Evolutionary conservation across 2,329 filamentous ascomycete genomes (phyloP), one percentile per base, ranked within the genome.

Genomic region (Elsinoe perseae): DNA sequence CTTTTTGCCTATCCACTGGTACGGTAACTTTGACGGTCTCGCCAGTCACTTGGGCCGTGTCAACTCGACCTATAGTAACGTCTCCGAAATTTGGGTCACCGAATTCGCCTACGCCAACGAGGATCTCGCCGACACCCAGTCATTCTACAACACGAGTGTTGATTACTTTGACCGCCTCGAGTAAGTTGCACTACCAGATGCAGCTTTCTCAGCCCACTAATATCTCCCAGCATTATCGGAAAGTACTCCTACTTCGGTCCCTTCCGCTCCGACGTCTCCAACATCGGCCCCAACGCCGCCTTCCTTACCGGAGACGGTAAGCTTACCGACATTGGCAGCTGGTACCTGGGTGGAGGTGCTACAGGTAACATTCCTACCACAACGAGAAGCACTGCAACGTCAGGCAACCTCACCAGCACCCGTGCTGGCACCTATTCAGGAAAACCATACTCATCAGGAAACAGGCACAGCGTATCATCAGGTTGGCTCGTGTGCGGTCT

Each of bases 191-290:
- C n/a, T n/a, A n/a, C n/a, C n/a, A n/a, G n/a, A 16, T 30, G 2
- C 23, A 4, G 18, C 9, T 34, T n/a, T 7, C 25, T 1, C 3
- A 25, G 9, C 23, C 16, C 30, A 34, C 52, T 54, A 14, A 56
- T 28, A 30, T 21, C 8, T 25, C 20, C 9, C 52, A 71, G 70
- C 12, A 83, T 78, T 56, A 75, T 90, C 14, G 81, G 77, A 1
- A 80, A 80, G 25, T 92, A 92, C 68, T 83, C 84, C 0, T 86
- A 86, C 69, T 93, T 90, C 64, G 87, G 86, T 44, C 79, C 84
- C 7, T 92, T 92, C 66, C 79, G 86, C 54, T 82, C 80, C 2
- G 73, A 77, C 50, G 80, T 80, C 14, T 86, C 84, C 60, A 92
- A 90, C 61, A 83, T 61, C 25, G 88, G 88, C 0, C 77, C 83